phyloP scores from a whole-genome alignment of 2,329 filamentous ascomycete species.

The Cladophialophora psammophila region DNA sequence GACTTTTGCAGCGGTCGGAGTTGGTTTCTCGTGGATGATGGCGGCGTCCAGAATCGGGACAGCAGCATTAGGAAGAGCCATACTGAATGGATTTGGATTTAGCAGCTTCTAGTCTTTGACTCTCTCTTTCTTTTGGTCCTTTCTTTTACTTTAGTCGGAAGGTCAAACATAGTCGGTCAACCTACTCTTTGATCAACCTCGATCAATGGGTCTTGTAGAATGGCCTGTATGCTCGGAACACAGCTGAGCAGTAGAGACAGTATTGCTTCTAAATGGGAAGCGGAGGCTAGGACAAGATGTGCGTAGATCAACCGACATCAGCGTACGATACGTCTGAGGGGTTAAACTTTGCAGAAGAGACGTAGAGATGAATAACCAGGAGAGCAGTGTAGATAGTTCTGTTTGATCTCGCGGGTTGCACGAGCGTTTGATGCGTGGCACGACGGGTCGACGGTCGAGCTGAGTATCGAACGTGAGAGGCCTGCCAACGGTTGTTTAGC shows the following conservation, averaged over 20 bases:
- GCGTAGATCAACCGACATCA: conserved; percentile 68
- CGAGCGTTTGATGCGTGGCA: conserved; percentile 18
- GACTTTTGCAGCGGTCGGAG: conserved; percentile 29
- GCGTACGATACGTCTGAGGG: conserved; percentile 23
- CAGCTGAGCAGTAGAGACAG: conserved; percentile 64
- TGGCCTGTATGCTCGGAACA: conserved; percentile 65
- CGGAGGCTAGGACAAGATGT: conserved; percentile 61
- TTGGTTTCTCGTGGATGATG: conserved; percentile 38
- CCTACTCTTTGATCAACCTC: conserved; percentile 42
- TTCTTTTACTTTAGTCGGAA: conserved; percentile 29
- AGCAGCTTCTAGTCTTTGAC: conserved; percentile 24
- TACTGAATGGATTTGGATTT: conserved; percentile 32
- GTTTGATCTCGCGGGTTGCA: conserved; percentile 14
- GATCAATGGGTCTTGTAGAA: conserved; percentile 56
- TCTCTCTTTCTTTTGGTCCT: conserved; percentile 17
- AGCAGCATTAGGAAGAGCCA: conserved; percentile 39
- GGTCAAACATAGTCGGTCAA: conserved; percentile 30
- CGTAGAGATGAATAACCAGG: background rate
- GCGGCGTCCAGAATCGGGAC: conserved; percentile 38
- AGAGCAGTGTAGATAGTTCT: background rate
- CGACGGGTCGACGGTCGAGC: conserved; percentile 9
- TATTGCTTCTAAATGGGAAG: conserved; percentile 63
- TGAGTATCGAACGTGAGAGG: conserved; percentile 6
- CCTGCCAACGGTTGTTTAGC: conserved; percentile 6
- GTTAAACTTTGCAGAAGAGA: conserved; percentile 8